Percentiles rank a stretch among this genome's conserved stretches.
Evolutionary conservation across 305 asterid species (phyloP).

Genomic region (Stenogyne calaminthoides): DNA sequence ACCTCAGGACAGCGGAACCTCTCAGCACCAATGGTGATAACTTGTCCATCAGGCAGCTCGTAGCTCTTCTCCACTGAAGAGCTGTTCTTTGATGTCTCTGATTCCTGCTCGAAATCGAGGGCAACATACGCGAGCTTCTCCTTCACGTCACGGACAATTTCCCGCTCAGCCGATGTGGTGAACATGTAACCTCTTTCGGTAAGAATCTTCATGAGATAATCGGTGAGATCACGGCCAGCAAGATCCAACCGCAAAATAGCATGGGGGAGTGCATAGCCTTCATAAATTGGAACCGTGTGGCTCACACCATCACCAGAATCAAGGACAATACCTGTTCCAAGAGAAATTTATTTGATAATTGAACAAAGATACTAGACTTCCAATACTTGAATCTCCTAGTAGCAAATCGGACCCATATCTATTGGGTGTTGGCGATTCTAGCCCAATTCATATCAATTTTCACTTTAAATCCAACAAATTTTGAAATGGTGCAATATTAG

Average conservation of each 20-base stretch:
- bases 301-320: constrained; percentile 53
- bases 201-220: constrained; percentile 51
- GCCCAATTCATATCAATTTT: too few relatives aligned
- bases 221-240: constrained; percentile 55
- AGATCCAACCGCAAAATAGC: constrained; percentile 49
- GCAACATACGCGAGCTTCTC: constrained; percentile 58
- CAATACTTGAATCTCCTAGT: neutral
- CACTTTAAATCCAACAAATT: too few relatives aligned
- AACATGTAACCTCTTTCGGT: constrained; percentile 56
- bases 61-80: constrained; percentile 47
- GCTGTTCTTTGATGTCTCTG: constrained; percentile 46
- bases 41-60: constrained; percentile 51
- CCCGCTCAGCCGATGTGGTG: constrained; percentile 48
- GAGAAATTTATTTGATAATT: neutral
- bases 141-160: constrained; percentile 55
- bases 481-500: too few relatives aligned
- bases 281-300: constrained; percentile 53
- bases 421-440: too few relatives aligned
- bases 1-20: constrained; percentile 59
- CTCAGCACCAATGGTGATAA: constrained; percentile 47
- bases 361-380: neutral
- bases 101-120: constrained; percentile 48
- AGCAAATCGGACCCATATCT: too few relatives aligned
- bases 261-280: constrained; percentile 54
- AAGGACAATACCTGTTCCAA: constrained; percentile 43